These are phyloP conservation scores for Beauveria rudraprayagi DNA, from an alignment of 2,329 filamentous ascomycete genomes.

Conservation along the genomic window DNA sequence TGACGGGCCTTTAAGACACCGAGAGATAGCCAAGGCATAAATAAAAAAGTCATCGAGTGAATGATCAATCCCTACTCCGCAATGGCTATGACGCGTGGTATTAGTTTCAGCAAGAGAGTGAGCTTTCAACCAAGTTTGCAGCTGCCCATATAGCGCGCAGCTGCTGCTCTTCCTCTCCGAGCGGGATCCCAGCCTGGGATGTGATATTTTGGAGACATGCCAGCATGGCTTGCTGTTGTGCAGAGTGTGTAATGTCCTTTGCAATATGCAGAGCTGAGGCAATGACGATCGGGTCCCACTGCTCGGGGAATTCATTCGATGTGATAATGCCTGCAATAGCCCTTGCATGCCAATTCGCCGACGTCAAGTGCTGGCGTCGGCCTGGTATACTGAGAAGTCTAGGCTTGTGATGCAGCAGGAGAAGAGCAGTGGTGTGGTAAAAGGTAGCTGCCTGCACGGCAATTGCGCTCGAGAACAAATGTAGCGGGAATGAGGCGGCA, in stretches of 20 bases:
- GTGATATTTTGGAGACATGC: conserved; percentile 15
- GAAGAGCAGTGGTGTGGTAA: conserved; percentile 17
- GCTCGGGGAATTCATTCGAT: conserved; percentile 23
- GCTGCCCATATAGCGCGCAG: conserved; percentile 8
- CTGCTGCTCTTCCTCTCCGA: conserved; percentile 12
- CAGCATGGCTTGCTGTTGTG: conserved; percentile 19
- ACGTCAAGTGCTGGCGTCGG: conserved; percentile 9
- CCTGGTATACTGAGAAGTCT: conserved; percentile 14
- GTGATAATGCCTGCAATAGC: conserved; percentile 21
- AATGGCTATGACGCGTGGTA: too few species aligned
- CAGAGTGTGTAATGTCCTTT: conserved; percentile 19
- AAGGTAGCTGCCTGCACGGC: conserved; percentile 16
- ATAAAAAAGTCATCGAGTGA: too few species aligned
- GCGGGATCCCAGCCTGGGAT: conserved; percentile 13
- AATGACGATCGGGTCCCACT: conserved; percentile 25
- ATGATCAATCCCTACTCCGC: too few species aligned
- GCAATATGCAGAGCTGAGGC: conserved; percentile 20
- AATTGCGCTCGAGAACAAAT: conserved; percentile 16
- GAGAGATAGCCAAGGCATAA: conserved; percentile 16
- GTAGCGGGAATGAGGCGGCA: conserved; percentile 16
- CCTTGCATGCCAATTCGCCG: conserved; percentile 22
- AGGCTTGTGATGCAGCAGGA: conserved; percentile 17
- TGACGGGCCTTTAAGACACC: conserved; percentile 19
- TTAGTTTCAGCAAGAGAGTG: not conserved
- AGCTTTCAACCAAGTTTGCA: not conserved